These are phyloP conservation scores for Clonostachys sp. DNA, from an alignment of 2,329 filamentous ascomycete species.

Conservation along the genomic window DNA sequence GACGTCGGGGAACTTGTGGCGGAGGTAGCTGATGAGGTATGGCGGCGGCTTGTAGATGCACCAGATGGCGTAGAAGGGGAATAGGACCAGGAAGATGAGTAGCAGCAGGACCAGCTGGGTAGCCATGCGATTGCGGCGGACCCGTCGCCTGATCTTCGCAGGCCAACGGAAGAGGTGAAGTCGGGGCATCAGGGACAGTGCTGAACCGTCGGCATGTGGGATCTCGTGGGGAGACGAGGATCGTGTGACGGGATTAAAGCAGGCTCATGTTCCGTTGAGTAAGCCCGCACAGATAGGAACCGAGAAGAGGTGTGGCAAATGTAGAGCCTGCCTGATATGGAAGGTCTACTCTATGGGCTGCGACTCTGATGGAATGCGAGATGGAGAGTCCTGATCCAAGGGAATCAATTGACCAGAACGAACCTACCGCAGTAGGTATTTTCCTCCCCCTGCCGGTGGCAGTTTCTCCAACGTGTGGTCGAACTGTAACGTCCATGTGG, in stretches of 20 bases:
- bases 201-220: neutral
- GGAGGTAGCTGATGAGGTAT: slow-evolving; percentile 66
- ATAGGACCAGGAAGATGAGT: slow-evolving; percentile 25
- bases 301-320: too few species aligned
- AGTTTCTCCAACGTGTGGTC: too few species aligned
- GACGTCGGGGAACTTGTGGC: slow-evolving; percentile 70
- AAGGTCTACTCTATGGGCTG: too few species aligned
- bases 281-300: too few species aligned
- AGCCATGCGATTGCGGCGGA: slow-evolving; percentile 53
- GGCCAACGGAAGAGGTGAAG: slow-evolving; percentile 48
- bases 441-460: too few species aligned
- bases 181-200: slow-evolving; percentile 22
- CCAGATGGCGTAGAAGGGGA: slow-evolving; percentile 50
- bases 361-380: too few species aligned
- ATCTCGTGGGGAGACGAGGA: neutral
- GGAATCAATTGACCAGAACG: too few species aligned
- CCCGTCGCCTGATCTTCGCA: slow-evolving; percentile 51
- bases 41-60: slow-evolving; percentile 76
- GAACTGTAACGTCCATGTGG: too few species aligned
- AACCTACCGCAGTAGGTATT: too few species aligned
- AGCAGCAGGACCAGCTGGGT: slow-evolving; percentile 38
- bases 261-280: too few species aligned
- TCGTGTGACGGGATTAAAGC: neutral
- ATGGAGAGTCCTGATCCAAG: too few species aligned
- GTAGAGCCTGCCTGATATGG: too few species aligned